A percentile compares a stretch with the other conserved stretches of the same genome.
phyloP scores from a whole-genome alignment of 2,329 filamentous ascomycete species.

The Elsinoe australis region DNA sequence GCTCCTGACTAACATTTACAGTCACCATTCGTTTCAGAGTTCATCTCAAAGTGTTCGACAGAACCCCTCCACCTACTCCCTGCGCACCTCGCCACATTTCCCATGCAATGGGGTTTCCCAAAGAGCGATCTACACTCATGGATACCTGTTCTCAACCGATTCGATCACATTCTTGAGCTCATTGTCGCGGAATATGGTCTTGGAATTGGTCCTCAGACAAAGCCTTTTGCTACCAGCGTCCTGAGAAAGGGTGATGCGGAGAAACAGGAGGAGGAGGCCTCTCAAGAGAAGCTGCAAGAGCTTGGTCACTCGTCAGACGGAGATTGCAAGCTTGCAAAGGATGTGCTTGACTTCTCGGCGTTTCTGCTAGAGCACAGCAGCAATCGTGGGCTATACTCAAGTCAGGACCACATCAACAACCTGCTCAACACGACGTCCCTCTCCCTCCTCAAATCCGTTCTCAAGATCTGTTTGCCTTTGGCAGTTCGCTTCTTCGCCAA shows the following conservation, averaged over 20 bases:
- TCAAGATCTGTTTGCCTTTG: slow-evolving; percentile 75
- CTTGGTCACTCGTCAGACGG: slow-evolving; percentile 62
- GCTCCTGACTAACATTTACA: slow-evolving; percentile 33
- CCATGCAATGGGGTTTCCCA: slow-evolving; percentile 87
- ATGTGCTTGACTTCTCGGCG: slow-evolving; percentile 75
- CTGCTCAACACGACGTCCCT: slow-evolving; percentile 82
- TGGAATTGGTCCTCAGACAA: slow-evolving; percentile 68
- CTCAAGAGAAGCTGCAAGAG: slow-evolving; percentile 27
- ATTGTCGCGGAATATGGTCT: slow-evolving; percentile 77
- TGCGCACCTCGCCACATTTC: slow-evolving; percentile 68
- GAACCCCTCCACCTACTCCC: slow-evolving; percentile 70
- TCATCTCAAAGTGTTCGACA: slow-evolving; percentile 62
- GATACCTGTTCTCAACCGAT: slow-evolving; percentile 89
- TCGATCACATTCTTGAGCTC: slow-evolving; percentile 77
- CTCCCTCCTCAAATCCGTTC: slow-evolving; percentile 65
- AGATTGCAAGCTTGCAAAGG: slow-evolving; percentile 71
- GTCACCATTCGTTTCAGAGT: slow-evolving; percentile 82
- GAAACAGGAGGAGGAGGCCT: slow-evolving; percentile 33
- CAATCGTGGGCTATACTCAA: slow-evolving; percentile 92
- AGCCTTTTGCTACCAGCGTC: slow-evolving; percentile 62
- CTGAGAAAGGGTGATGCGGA: slow-evolving; percentile 54
- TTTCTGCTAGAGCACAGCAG: slow-evolving; percentile 90
- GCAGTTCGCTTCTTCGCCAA: slow-evolving; percentile 90
- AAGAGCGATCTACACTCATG: slow-evolving; percentile 96
- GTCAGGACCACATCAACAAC: slow-evolving; percentile 81